phyloP scores from a whole-genome alignment of 192 early-diverging fungal species.

The Coemansia sp. region DNA sequence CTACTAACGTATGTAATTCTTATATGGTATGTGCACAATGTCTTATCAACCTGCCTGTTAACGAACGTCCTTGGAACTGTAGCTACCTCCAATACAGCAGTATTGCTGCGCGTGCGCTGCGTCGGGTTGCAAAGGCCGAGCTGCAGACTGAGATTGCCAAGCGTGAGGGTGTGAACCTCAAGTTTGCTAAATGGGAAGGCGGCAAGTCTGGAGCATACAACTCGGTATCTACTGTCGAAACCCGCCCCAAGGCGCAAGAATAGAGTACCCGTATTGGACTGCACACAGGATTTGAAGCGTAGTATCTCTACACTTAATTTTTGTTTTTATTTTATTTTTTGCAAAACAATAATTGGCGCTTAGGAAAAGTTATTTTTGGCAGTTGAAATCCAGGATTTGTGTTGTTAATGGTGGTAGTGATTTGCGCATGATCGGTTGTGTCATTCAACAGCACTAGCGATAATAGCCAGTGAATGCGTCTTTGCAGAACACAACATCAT shows the following conservation, averaged over 20 bases:
- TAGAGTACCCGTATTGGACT: conserved; percentile 6
- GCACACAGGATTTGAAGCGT: too few relatives aligned
- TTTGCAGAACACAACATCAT: too few relatives aligned
- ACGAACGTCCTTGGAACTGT: not conserved
- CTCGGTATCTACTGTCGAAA: conserved; percentile 30
- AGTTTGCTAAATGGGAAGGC: conserved; percentile 48
- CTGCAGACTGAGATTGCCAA: conserved; percentile 49
- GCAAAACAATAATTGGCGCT: not conserved
- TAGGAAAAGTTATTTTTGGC: not conserved
- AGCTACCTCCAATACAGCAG: conserved; percentile 56
- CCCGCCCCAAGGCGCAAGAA: conserved; percentile 42
- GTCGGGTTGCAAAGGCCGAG: conserved; percentile 43
- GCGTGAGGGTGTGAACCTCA: conserved; percentile 44
- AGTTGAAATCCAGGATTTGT: too few relatives aligned
- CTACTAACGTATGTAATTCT: not conserved
- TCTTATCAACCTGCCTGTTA: too few relatives aligned
- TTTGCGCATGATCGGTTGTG: too few relatives aligned
- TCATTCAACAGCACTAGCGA: too few relatives aligned
- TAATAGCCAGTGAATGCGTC: too few relatives aligned
- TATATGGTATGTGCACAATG: too few relatives aligned
- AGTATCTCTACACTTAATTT: too few relatives aligned
- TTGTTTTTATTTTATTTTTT: not conserved
- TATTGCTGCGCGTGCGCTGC: conserved; percentile 52
- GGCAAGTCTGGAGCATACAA: conserved; percentile 38
- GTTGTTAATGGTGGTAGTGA: too few relatives aligned